These are phyloP conservation scores for Mycogone perniciosa DNA, from an alignment of 2,329 filamentous ascomycete genomes.

Conservation along the genomic window DNA sequence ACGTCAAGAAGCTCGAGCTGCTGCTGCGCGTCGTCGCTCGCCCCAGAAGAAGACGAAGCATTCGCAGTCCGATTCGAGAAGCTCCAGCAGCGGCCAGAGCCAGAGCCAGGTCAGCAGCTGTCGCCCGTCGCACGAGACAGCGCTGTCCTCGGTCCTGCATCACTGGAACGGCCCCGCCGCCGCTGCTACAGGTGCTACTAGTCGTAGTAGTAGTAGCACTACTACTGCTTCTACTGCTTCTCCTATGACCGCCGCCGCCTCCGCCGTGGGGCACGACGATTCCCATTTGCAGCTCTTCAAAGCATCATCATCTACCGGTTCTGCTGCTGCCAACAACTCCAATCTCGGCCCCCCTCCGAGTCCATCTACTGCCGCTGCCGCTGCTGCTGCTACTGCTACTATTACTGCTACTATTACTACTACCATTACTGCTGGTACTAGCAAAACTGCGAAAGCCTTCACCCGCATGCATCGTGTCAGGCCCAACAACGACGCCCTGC, in stretches of 20 bases:
- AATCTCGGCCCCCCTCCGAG: too few relatives aligned
- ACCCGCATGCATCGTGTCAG: constrained; percentile 13
- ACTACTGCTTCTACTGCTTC: not conserved
- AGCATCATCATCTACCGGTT: not conserved
- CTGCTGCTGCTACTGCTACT: not conserved
- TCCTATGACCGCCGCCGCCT: not conserved
- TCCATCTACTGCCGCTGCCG: not conserved
- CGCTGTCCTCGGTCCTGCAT: constrained; percentile 1
- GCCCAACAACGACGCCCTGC: constrained; percentile 19
- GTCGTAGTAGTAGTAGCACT: not conserved
- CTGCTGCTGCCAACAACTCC: not conserved
- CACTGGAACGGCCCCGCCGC: constrained; percentile 10
- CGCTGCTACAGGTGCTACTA: not conserved
- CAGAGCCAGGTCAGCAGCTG: constrained; percentile 6
- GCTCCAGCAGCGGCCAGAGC: constrained; percentile 12
- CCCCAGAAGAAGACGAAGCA: not conserved
- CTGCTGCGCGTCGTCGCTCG: not conserved
- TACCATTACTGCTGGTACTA: not conserved
- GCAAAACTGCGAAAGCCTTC: constrained; percentile 1
- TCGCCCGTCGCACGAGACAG: constrained; percentile 18
- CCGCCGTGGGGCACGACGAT: constrained; percentile 6
- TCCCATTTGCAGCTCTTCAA: not conserved
- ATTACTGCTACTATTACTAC: not conserved
- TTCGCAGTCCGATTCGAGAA: constrained; percentile 5
- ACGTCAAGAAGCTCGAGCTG: too few relatives aligned